phyloP scores from a whole-genome alignment of 2,329 filamentous ascomycete species.

The Cladosporium sp. region DNA sequence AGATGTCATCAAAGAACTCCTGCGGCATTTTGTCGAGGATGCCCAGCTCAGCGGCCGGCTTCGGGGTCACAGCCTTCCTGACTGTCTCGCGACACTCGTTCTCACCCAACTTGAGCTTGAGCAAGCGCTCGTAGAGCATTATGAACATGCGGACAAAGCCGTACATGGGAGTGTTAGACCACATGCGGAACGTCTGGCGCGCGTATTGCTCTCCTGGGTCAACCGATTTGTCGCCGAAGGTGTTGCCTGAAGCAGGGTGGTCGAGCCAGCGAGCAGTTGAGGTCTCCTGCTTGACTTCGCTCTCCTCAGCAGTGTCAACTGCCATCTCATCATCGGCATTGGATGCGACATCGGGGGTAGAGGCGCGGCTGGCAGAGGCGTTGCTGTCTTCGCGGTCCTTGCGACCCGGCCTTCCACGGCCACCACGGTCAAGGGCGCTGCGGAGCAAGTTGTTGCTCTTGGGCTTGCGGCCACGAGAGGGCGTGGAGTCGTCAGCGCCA shows the following conservation, averaged over 20 bases:
- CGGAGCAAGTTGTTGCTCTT: slow-evolving; percentile 72
- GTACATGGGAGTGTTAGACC: slow-evolving; percentile 84
- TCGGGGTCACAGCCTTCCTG: slow-evolving; percentile 64
- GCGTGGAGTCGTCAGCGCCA: slow-evolving; percentile 65
- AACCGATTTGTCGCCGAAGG: slow-evolving; percentile 61
- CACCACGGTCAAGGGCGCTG: slow-evolving; percentile 76
- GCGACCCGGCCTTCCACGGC: slow-evolving; percentile 63
- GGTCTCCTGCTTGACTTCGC: slow-evolving; percentile 44
- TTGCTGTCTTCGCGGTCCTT: slow-evolving; percentile 74
- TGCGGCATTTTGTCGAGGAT: slow-evolving; percentile 71
- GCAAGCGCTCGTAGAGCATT: slow-evolving; percentile 78
- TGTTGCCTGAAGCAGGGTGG: slow-evolving; percentile 52
- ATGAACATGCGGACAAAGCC: slow-evolving; percentile 94
- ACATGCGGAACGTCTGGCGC: slow-evolving; percentile 80
- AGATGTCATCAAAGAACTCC: slow-evolving; percentile 68
- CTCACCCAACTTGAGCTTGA: slow-evolving; percentile 76
- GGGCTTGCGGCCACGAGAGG: slow-evolving; percentile 59
- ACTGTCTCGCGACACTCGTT: slow-evolving; percentile 69
- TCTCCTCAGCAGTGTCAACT: slow-evolving; percentile 31
- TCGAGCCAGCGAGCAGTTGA: slow-evolving; percentile 60
- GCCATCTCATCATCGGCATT: slow-evolving; percentile 71
- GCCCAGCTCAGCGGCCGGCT: slow-evolving; percentile 77
- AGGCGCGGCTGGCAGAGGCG: slow-evolving; percentile 77
- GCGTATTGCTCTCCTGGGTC: slow-evolving; percentile 73
- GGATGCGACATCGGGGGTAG: slow-evolving; percentile 77